Evolutionary conservation across 2,329 filamentous ascomycete species (phyloP), one percentile per base, ranked within the genome.

Genomic region (Curvularia spicifera): DNA sequence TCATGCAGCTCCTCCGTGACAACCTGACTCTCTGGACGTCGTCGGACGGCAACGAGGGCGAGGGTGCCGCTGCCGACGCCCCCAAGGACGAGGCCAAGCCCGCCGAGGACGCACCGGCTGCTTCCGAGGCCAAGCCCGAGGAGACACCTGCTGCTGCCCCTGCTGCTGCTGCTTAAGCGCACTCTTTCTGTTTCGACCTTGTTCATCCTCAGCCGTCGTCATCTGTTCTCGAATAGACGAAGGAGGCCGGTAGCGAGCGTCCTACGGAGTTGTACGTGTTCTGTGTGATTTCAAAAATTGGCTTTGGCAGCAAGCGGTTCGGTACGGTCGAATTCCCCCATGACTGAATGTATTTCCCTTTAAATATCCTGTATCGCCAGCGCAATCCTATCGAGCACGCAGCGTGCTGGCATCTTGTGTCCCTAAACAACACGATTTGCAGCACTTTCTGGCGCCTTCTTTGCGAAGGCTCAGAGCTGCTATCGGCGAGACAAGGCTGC

Each of bases 1-100:
- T 98, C 85, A 98, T 97, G 94, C 94, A 98, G 86, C 87, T 98
- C 64, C 90, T 98, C 79, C 91, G 94, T 78, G 94, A 97, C 85
- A 98, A 97, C 87, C 86, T 98, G 66, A 97, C 93, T 69, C 90
- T 97, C 80, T 97, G 93, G 93, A 97, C 93, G 72, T 97, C 93
- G 71, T 96, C 93, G 60, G 93, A 97, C 78, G 91, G 87, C 72
- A 88, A 84, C 73, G 94, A 97, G 80, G 84, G 85, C 61, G 91
- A 94, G 81, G 82, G 82, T 57, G 82, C 88, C 65, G 82, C 88
- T 60, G 77, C 78, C 58, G 73, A 77, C 61, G 83, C 85, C 59
- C 82, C 85, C 71, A 88, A 89, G 83, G 88, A 91, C 75, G 84
- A 86, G 66, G 79, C 84, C 59, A 84, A 84, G 78, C 70, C 83